Base-by-base conservation (phyloP, 306 rosid species). In the Lagenaria siceraria region DNA sequence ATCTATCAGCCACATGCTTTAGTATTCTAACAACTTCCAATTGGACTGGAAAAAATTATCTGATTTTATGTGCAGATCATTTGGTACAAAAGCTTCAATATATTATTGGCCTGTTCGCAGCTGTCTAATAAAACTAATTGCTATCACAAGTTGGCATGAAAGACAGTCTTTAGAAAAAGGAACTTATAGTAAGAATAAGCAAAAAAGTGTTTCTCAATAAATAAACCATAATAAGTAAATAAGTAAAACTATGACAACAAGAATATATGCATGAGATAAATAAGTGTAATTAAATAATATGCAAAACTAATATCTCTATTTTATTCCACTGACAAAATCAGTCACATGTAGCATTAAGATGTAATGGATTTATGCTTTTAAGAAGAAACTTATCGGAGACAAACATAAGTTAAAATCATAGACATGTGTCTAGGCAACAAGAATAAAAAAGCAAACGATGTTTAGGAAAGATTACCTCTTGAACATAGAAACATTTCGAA, bases 401-500 rank as follows among this genome's bases (percentile, higher is more conserved):
- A 19, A 36, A 65, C 25, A 35, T 35, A 65, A 19, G 46, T 7
- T 35, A 29, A 29, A 15, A 29, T 3, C 27, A 65, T 65, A 65
- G 5, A 17, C 2, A 63, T 4, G 2, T 66, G 31, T 66, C 52
- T 5, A 66, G 29, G 53, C 53, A 21, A 31, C 33, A 68, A 10
- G 31, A 68, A 25, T 12, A 19, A 11, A n/a, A 60, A 64, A 68
- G 27, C 74, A n/a, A 66, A 21, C 31, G 2, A 17, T 63, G 77
- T 33, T 74, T 19, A 52, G 64, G 66, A 48, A 12, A 43, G 62
- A 35, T 80, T 81, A 91, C 98, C 96, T 87, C 82, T 66, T 87
- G 83, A 94, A 94, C 85, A 74, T 87, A 80, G 90, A 89, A 81
- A 87, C 78, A 69, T 94, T 83, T 22, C 86, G 83, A 77, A 88